phyloP scores from a whole-genome alignment of 2,329 filamentous ascomycete genomes.

The Magnaporthiopsis rhizophila region DNA sequence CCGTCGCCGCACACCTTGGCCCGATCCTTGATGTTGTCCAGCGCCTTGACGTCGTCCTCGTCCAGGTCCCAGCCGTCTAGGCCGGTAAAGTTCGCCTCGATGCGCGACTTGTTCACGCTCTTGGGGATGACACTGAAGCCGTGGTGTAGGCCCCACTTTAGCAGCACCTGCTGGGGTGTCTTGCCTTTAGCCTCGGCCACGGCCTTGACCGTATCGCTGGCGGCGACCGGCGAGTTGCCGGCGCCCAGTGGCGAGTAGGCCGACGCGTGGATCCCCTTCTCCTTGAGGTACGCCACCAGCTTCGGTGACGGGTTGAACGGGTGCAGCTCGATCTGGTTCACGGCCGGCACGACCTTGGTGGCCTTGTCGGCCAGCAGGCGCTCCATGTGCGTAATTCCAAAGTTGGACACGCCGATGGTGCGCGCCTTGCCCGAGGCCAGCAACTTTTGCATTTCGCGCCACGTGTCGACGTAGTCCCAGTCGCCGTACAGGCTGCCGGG shows the following conservation, averaged over 20 bases:
- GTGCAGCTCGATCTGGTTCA: slow-evolving; percentile 79
- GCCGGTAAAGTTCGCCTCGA: slow-evolving; percentile 63
- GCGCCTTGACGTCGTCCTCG: slow-evolving; percentile 60
- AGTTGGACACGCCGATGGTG: slow-evolving; percentile 14
- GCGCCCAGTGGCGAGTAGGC: slow-evolving; percentile 69
- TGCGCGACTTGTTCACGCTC: slow-evolving; percentile 64
- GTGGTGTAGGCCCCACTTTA: slow-evolving; percentile 74
- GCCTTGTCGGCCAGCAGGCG: slow-evolving; percentile 55
- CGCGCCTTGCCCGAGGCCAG: slow-evolving; percentile 11
- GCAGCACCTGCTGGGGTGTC: slow-evolving; percentile 66
- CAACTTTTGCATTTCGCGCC: slow-evolving; percentile 12
- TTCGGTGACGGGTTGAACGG: slow-evolving; percentile 76
- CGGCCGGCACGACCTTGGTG: slow-evolving; percentile 57
- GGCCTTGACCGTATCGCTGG: slow-evolving; percentile 53
- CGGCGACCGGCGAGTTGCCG: slow-evolving; percentile 61
- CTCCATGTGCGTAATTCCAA: slow-evolving; percentile 9
- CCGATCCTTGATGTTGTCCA: slow-evolving; percentile 61
- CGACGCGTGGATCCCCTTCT: slow-evolving; percentile 67
- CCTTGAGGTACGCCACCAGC: slow-evolving; percentile 62
- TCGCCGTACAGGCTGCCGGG: slow-evolving; percentile 7
- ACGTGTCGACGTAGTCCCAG: slow-evolving; percentile 11
- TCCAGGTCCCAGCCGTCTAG: slow-evolving; percentile 67
- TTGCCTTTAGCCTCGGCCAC: slow-evolving; percentile 60
- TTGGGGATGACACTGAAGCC: slow-evolving; percentile 83
- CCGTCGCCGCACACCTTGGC: slow-evolving; percentile 76